These are phyloP conservation scores for Alisma plantagoaquatica DNA, from an alignment of 106 monocot genomes.

Conservation along the genomic window DNA sequence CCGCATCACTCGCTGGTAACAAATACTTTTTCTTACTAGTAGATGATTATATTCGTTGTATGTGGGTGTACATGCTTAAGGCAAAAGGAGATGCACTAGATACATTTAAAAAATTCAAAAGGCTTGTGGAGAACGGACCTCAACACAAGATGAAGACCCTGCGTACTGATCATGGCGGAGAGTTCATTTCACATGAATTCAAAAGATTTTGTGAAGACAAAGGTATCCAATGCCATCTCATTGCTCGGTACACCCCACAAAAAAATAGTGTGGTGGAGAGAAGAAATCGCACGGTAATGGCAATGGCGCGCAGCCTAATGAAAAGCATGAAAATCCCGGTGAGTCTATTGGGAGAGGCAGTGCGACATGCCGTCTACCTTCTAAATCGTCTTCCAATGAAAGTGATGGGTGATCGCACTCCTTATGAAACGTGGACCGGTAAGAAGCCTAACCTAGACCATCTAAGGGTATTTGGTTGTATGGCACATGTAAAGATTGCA, in stretches of 20 bases:
- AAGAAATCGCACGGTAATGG: conserved; percentile 8
- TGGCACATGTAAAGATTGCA: not conserved
- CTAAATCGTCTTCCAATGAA: conserved; percentile 12
- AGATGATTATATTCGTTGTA: conserved; percentile 1
- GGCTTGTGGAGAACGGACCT: not conserved
- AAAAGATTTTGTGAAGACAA: not conserved
- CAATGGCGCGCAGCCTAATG: conserved; percentile 6
- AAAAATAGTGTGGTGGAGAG: conserved; percentile 14
- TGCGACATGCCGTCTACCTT: conserved; percentile 8
- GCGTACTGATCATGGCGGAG: conserved; percentile 2
- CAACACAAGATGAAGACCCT: not conserved
- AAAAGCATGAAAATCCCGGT: conserved; percentile 10
- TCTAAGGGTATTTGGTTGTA: not conserved
- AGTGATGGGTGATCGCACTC: conserved; percentile 11
- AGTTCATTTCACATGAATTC: too few relatives aligned
- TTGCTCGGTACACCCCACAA: conserved; percentile 4
- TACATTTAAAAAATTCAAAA: not conserved
- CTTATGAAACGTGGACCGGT: conserved; percentile 14
- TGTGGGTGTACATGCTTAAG: conserved; percentile 4
- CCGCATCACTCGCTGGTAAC: conserved; percentile 4
- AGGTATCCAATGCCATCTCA: conserved; percentile 10
- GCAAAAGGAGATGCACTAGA: not conserved
- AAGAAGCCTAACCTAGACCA: conserved; percentile 1
- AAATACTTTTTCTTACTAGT: not conserved
- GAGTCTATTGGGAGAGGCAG: conserved; percentile 14